Evolutionary conservation across 805 yeast genomes (phyloP), one percentile per base, ranked within the genome.

Genomic region (Nakazawaea sp.): DNA sequence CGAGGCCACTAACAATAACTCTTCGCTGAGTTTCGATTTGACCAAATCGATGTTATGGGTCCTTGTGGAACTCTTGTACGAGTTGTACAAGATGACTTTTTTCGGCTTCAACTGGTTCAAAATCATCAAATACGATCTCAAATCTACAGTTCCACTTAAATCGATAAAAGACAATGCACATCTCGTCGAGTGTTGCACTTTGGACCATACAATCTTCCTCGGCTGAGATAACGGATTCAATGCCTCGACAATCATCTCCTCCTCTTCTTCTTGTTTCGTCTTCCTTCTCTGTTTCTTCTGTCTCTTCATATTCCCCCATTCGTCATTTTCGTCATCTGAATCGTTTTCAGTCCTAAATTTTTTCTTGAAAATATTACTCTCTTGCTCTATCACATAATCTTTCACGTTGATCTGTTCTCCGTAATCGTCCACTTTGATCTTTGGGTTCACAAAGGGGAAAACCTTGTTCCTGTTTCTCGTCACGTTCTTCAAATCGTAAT

Each of bases 131-230:
- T 86, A 60, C 0, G 98, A 90, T 44, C 96, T 69, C 44, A 80
- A 63, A 52, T 92, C 97, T 0, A 86, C 90, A 15, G 82, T 59
- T 16, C 96, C 96, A 12, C 88, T 74, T 32, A 89, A 64, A 53
- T 90, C 97, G 39, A 90, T 73, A 52, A 65, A 87, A 2, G 84
- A 72, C 6, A 89, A 57, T 1, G 79, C 81, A 58, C 96, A 88
- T 41, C 79, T 64, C 4, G 86, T 62, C 4, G 61, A 61, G 10
- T 81, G 55, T n/a, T 62, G 49, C 3, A 50, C 33, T 2, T 51
- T 51, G 3, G 51, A 46, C 7, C 48, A 38, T 4, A 61, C 57
- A 38, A 81, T 58, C 33, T 64, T 62, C 25, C 64, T 60, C 3
- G 92, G 92, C 9, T 59, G 58, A 21, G 15, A 23, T 42, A 59